These are phyloP conservation scores for Amanita brunnescens DNA, from an alignment of 768 basidiomycete genomes.

Conservation along the genomic window DNA sequence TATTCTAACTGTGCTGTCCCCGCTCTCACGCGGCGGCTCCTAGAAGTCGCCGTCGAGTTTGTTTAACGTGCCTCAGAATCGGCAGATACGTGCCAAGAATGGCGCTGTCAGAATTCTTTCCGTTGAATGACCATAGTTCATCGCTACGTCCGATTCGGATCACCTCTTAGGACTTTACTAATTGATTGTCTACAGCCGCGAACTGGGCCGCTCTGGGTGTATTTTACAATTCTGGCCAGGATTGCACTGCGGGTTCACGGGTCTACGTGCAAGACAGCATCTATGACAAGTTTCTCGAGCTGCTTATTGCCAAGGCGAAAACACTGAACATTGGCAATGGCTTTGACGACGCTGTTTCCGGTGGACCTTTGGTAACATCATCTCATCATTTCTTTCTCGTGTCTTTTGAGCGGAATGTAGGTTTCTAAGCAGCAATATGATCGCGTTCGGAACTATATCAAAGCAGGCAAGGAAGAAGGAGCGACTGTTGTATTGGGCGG, in stretches of 20 bases:
- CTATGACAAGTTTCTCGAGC: conserved; percentile 73
- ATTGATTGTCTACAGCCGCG: conserved; percentile 41
- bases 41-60: too few relatives aligned
- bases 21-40: too few relatives aligned
- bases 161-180: not conserved
- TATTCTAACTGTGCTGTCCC: too few relatives aligned
- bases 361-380: conserved; percentile 70
- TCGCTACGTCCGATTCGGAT: not conserved
- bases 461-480: conserved; percentile 76
- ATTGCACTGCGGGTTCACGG: conserved; percentile 89
- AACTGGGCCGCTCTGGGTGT: conserved; percentile 83
- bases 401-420: conserved; percentile 25
- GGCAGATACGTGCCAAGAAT: not conserved
- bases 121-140: not conserved
- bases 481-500: conserved; percentile 79
- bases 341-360: conserved; percentile 63
- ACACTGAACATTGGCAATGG: conserved; percentile 72
- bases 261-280: conserved; percentile 82
- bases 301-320: conserved; percentile 60
- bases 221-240: conserved; percentile 86
- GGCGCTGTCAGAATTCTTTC: not conserved
- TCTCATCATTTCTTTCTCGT: not conserved
- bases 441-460: conserved; percentile 82
- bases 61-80: too few relatives aligned
- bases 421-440: conserved; percentile 82